phyloP scores from a whole-genome alignment of 345 rosid species.

The Salix suchowensis region DNA sequence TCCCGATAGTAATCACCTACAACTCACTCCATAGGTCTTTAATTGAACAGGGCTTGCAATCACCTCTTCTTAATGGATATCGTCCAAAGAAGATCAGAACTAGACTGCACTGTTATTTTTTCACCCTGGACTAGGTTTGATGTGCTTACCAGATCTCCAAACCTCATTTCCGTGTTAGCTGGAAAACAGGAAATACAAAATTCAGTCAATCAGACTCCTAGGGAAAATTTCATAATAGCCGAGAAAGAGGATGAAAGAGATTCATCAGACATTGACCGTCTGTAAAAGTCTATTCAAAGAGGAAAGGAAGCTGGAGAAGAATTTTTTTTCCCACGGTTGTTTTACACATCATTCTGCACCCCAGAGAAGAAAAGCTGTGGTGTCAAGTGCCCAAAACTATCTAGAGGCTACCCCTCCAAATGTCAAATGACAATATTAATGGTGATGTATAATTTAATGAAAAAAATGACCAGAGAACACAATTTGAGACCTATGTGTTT shows the following conservation, averaged over 20 bases:
- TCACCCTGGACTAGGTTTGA: conserved; percentile 61
- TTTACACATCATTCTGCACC: neutral
- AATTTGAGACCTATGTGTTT: neutral
- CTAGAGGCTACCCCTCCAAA: too few species aligned
- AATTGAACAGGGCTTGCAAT: neutral
- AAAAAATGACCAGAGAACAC: neutral
- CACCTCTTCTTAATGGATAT: conserved; percentile 55
- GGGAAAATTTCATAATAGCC: neutral
- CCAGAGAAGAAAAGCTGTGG: neutral
- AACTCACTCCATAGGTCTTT: neutral
- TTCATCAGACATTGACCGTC: neutral
- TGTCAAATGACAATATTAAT: too few species aligned
- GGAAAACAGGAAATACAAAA: conserved; percentile 9
- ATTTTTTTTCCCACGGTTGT: neutral
- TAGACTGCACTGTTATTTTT: conserved; percentile 62
- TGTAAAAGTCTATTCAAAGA: neutral
- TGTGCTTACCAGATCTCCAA: conserved; percentile 81
- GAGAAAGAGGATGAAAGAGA: neutral
- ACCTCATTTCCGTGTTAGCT: conserved; percentile 71
- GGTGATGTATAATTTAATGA: too few species aligned
- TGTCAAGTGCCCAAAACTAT: too few species aligned
- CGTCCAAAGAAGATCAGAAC: conserved; percentile 91
- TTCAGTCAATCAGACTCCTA: neutral
- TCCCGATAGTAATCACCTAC: neutral
- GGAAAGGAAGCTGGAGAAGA: neutral